Evolutionary conservation across 2,329 filamentous ascomycete genomes (phyloP).

Genomic region (Ophiocordyceps camponoti-floridani): DNA sequence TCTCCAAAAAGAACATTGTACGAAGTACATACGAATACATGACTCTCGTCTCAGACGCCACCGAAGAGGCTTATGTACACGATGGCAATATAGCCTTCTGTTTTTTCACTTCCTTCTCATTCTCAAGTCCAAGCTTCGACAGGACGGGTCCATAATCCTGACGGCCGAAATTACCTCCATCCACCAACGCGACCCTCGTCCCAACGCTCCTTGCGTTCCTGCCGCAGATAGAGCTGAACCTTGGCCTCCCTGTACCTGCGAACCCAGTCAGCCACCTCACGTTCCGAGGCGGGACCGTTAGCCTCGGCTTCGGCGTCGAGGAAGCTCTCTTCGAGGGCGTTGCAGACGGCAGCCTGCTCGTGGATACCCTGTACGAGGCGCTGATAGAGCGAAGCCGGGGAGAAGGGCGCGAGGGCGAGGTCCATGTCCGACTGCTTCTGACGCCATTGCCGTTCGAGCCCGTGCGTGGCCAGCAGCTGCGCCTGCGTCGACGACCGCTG

Average conservation of each 20-base stretch:
- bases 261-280: conserved; percentile 76
- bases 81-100: no score
- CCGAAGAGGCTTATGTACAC: no score
- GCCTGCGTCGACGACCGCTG: conserved; percentile 59
- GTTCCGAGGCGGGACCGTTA: conserved; percentile 41
- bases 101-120: no score
- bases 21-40: no score
- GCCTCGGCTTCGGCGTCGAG: conserved; percentile 38
- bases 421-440: conserved; percentile 84
- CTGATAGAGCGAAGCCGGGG: conserved; percentile 73
- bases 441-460: conserved; percentile 82
- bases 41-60: no score
- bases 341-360: conserved; percentile 69
- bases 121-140: no score
- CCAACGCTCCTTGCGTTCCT: conserved; percentile 84
- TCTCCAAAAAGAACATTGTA: no score
- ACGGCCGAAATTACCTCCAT: conserved; percentile 38
- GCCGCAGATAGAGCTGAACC: conserved; percentile 59
- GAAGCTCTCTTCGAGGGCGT: conserved; percentile 83
- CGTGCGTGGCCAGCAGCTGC: conserved; percentile 65
- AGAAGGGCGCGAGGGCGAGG: conserved; percentile 64
- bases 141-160: no score
- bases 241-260: conserved; percentile 64
- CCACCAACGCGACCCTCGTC: conserved; percentile 90
- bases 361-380: conserved; percentile 56